Evolutionary conservation across 345 rosid species (phyloP), one percentile per base, ranked within the genome.

Genomic region (Arabidopsis suecica): DNA sequence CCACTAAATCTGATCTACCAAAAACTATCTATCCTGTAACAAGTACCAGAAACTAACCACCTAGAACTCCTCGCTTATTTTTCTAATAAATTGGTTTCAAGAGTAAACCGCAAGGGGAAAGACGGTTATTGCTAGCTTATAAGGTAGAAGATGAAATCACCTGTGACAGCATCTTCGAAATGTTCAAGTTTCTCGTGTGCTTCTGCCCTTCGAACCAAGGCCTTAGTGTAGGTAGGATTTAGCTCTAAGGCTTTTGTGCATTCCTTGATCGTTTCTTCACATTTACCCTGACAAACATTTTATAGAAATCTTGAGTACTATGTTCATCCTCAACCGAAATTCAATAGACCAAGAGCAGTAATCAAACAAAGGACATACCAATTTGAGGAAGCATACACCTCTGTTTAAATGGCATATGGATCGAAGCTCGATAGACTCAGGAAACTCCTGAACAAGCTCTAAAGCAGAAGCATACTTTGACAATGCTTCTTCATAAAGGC

Each of bases 121-220:
- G 22, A 36, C 25, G 18, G 9, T 6, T 47, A n/a, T 14, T n/a
- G 18, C n/a, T 51, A 5, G 53, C 34, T 16, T 7, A n/a, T 23
- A 36, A 40, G 44, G 44, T 48, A 13, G 23, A 45, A 51, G 12
- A 53, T 54, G 50, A 58, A 55, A 86, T 71, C 69, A 93, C 99
- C 98, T 42, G 85, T 79, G 61, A 89, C 69, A 70, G 99, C 98
- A 70, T 93, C 98, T 79, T 96, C 99, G 62, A 79, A 93, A 68
- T 90, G 82, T 68, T 91, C 88, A 56, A 87, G 97, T 86, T 89
- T 96, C 82, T 96, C 99, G 59, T 85, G 86, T 30, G 96, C 96
- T 78, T 96, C 99, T 50, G 83, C 88, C 80, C 99, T 87, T 82
- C 97, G 86, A 60, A 80, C 61, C 69, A 89, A 73, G 57, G 92